A percentile compares a stretch with the other conserved stretches of the same genome.
Conservation (phyloP, 2,329 filamentous ascomycete genomes). For the Tolypocladium amazonense region DNA sequence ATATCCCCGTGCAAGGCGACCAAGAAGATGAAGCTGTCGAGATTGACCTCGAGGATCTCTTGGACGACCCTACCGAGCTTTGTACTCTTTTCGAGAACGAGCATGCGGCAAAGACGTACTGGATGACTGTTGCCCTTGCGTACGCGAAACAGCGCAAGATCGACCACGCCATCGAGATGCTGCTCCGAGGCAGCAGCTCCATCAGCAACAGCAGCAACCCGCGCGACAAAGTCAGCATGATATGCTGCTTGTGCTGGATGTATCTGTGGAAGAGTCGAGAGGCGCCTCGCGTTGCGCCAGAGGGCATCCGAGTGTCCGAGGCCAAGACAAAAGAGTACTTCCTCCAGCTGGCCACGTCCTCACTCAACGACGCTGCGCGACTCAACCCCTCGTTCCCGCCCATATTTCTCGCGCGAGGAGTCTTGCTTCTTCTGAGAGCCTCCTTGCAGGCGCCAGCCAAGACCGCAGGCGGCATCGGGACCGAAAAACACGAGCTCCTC, state of each 20-base stretch:
- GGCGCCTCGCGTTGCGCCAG: constrained; percentile 52
- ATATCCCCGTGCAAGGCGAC: constrained; percentile 54
- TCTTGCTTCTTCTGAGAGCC: constrained; percentile 77
- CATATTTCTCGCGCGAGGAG: constrained; percentile 81
- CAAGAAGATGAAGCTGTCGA: constrained; percentile 71
- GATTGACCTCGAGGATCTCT: constrained; percentile 80
- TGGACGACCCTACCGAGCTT: constrained; percentile 89
- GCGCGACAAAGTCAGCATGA: constrained; percentile 75
- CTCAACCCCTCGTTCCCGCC: constrained; percentile 90
- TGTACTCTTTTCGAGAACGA: constrained; percentile 95
- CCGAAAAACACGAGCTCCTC: constrained; percentile 67
- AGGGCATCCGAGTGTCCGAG: constrained; percentile 55
- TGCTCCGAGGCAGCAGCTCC: constrained; percentile 63
- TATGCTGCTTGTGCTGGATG: constrained; percentile 82
- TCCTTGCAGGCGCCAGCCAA: constrained; percentile 72
- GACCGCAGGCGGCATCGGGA: constrained; percentile 53
- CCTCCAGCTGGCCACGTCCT: constrained; percentile 79
- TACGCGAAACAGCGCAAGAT: constrained; percentile 95
- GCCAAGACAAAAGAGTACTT: constrained; percentile 89
- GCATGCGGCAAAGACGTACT: constrained; percentile 79
- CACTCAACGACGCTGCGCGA: constrained; percentile 88
- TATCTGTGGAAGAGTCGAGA: constrained; percentile 82
- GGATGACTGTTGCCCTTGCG: constrained; percentile 95
- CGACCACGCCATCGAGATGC: constrained; percentile 68
- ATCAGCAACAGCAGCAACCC: constrained; percentile 57